These are phyloP conservation scores for Tetracentron sinense DNA, from an alignment of 164 flowering plant species.

Conservation along the genomic window DNA sequence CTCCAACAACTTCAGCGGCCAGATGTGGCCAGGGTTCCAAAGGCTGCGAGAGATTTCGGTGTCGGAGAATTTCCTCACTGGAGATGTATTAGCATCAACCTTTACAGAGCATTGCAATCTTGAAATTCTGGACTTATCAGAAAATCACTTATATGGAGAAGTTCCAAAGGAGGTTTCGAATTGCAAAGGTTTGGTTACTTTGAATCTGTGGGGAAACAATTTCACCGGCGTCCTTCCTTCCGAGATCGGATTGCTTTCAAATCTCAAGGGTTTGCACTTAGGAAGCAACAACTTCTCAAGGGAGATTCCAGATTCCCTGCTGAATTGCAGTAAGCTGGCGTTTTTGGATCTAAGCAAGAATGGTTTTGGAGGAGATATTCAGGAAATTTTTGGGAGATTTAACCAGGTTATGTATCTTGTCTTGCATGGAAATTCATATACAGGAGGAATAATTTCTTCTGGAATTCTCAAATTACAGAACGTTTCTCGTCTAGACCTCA, in stretches of 20 bases:
- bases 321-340: too few species aligned
- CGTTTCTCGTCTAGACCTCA: constrained; percentile 10
- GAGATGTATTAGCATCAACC: neutral
- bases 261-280: neutral
- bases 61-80: neutral
- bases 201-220: neutral
- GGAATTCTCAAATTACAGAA: constrained; percentile 33
- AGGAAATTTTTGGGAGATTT: too few species aligned
- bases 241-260: neutral
- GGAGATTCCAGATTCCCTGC: too few species aligned
- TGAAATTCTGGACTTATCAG: neutral
- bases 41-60: neutral
- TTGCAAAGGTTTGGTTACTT: neutral
- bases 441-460: too few species aligned
- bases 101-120: neutral
- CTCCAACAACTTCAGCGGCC: too few species aligned
- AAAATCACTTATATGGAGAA: neutral
- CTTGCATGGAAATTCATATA: too few species aligned
- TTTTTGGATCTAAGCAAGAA: too few species aligned
- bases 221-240: neutral
- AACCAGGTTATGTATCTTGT: too few species aligned
- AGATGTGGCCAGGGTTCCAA: neutral
- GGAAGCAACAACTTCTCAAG: neutral
- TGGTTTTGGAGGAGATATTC: too few species aligned
- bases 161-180: neutral